These are phyloP conservation scores for Priceomyces carsonii DNA, from an alignment of 805 yeast genomes.

Conservation along the genomic window DNA sequence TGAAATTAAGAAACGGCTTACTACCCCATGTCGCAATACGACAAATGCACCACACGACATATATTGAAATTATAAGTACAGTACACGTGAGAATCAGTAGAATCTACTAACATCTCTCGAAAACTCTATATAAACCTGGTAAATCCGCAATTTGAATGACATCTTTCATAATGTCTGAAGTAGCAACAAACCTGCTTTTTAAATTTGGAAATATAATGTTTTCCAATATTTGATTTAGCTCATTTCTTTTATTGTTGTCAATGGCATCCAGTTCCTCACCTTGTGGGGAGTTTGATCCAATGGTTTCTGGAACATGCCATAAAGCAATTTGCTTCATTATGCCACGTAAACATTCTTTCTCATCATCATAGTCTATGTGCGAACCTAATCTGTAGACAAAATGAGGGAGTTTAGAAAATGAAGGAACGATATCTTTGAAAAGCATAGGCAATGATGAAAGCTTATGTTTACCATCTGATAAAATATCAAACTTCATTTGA, in stretches of 20 bases:
- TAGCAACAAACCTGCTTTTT: slow-evolving; percentile 64
- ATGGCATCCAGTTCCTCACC: slow-evolving; percentile 16
- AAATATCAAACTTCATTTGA: slow-evolving; percentile 44
- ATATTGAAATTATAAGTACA: too few relatives aligned
- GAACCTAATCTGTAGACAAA: slow-evolving; percentile 65
- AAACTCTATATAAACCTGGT: slow-evolving; percentile 88
- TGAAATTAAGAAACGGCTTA: neutral
- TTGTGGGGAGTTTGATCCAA: slow-evolving; percentile 20
- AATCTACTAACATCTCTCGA: slow-evolving; percentile 90
- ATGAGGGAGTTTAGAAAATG: slow-evolving; percentile 60
- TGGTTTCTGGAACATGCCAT: slow-evolving; percentile 66
- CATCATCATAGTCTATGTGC: slow-evolving; percentile 65
- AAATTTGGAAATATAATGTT: slow-evolving; percentile 64
- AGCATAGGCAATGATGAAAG: slow-evolving; percentile 67
- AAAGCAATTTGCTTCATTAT: slow-evolving; percentile 69
- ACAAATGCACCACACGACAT: too few relatives aligned
- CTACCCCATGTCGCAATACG: slow-evolving; percentile 4
- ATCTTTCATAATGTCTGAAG: slow-evolving; percentile 49
- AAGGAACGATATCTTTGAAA: slow-evolving; percentile 62
- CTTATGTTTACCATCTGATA: slow-evolving; percentile 27
- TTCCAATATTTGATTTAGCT: slow-evolving; percentile 46
- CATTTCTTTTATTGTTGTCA: slow-evolving; percentile 22
- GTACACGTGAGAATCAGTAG: too few relatives aligned
- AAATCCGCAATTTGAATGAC: slow-evolving; percentile 85
- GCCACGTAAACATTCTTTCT: slow-evolving; percentile 65